Base-by-base conservation (phyloP, 225 moss, liverwort and hornwort species). In the Takakia lepidozioides region DNA sequence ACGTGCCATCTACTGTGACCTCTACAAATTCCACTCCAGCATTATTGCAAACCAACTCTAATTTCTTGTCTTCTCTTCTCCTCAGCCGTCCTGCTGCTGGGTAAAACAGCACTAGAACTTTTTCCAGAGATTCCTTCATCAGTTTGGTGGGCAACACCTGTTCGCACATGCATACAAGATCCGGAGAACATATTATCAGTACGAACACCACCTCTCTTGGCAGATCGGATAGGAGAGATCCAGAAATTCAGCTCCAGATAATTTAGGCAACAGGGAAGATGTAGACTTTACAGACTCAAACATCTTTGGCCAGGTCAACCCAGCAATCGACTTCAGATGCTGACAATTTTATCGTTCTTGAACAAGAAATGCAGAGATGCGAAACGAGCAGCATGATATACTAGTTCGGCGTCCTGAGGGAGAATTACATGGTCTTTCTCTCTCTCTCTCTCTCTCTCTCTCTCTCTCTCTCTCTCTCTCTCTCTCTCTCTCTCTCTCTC, bases 1-100 rank as follows among this genome's bases (percentile, higher is more conserved):
- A 26, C 10, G 18, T 62, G 18, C 68, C 68, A 51, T 61, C 50
- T 3, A 68, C 61, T 19, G 15, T 55, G 10, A 51, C 55, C 56
- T 68, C 68, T 3, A 68, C 68, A 52, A 61, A 68, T 44, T 62
- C 56, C 43, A 61, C 55, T 26, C 68, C 68, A 18, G 56, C 68
- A 30, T 68, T 60, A 42, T 68, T 68, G 61, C 68, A 68, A 48
- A 62, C 19, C 9, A 68, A 50, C 61, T 68, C 68, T 23, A 68
- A 29, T 43, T 68, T 68, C 55, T 23, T 16, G 35, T 66, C 66
- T 41, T 45, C 27, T 29, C 66, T 19, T 54, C 57, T 66, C 17
- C 66, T 46, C 29, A 66, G 46, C 44, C 66, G 46, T n/a, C 66
- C 66, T 11, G 66, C 66, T 3, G 29, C 48, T 7, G 66, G 66